phyloP scores from a whole-genome alignment of 2,329 filamentous ascomycete genomes.

The Lasiodiplodia theobromae region DNA sequence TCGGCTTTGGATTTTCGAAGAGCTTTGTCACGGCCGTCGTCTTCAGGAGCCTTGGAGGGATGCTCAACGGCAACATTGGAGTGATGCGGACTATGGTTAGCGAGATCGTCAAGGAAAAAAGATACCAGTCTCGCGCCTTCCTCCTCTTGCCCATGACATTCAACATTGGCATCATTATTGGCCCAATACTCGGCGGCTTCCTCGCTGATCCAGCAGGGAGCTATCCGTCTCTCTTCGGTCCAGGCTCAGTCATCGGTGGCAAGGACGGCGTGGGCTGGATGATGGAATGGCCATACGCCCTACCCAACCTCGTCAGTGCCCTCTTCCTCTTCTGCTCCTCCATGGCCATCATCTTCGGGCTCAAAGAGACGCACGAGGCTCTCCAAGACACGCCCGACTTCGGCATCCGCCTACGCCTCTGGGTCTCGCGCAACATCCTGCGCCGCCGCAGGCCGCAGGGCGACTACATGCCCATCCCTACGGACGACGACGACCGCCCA shows the following conservation, averaged over 20 bases:
- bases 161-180: constrained; percentile 63
- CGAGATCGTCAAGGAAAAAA: constrained; percentile 75
- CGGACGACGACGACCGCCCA: constrained; percentile 31
- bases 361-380: constrained; percentile 66
- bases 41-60: constrained; percentile 71
- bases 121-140: constrained; percentile 64
- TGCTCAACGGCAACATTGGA: constrained; percentile 75
- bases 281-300: constrained; percentile 69
- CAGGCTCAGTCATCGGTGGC: constrained; percentile 63
- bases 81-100: constrained; percentile 78
- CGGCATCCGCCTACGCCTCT: constrained; percentile 49
- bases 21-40: constrained; percentile 68
- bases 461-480: constrained; percentile 43
- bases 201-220: constrained; percentile 70
- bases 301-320: constrained; percentile 73
- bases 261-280: constrained; percentile 69
- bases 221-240: constrained; percentile 69
- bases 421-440: constrained; percentile 46
- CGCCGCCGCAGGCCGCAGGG: constrained; percentile 32
- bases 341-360: constrained; percentile 64
- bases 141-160: constrained; percentile 72
- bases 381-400: constrained; percentile 50
- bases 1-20: constrained; percentile 73
- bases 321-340: constrained; percentile 65
- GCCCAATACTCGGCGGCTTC: constrained; percentile 59